Percentiles rank a stretch among this genome's conserved stretches.
These are phyloP conservation scores for Diophrys appendiculata DNA, from an alignment of 73 alveolate genomes.

Conservation along the genomic window DNA sequence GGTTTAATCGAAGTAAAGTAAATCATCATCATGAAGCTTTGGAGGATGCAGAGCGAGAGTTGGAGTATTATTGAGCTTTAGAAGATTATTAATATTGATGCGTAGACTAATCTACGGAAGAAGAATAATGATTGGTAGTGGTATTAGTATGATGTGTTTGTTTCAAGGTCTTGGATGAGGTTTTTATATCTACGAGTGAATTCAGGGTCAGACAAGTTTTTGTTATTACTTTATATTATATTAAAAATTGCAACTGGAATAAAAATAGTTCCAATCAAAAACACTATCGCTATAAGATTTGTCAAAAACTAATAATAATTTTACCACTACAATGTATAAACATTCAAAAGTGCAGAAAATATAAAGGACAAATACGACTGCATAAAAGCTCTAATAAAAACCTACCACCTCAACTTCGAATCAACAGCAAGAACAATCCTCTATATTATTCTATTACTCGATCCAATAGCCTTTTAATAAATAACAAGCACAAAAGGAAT, in stretches of 20 bases:
- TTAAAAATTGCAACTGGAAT: constrained; percentile 10
- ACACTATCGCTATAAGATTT: constrained; percentile 8
- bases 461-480: no score
- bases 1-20: no score
- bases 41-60: no score
- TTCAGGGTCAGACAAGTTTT: background rate
- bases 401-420: background rate
- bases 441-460: no score
- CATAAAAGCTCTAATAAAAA: constrained; percentile 2
- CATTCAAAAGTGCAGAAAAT: constrained; percentile 3
- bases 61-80: no score
- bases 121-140: background rate
- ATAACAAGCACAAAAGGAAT: no score
- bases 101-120: constrained; percentile 11
- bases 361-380: constrained; percentile 9
- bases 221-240: no score
- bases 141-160: background rate
- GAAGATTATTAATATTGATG: background rate
- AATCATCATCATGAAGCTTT: no score
- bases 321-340: no score
- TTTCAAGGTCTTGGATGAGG: background rate
- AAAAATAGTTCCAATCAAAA: background rate
- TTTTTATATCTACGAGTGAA: constrained; percentile 2
- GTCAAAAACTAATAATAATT: no score
- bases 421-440: constrained; percentile 6